Conservation (phyloP, 805 yeast species). For the Candida hispaniensis region DNA sequence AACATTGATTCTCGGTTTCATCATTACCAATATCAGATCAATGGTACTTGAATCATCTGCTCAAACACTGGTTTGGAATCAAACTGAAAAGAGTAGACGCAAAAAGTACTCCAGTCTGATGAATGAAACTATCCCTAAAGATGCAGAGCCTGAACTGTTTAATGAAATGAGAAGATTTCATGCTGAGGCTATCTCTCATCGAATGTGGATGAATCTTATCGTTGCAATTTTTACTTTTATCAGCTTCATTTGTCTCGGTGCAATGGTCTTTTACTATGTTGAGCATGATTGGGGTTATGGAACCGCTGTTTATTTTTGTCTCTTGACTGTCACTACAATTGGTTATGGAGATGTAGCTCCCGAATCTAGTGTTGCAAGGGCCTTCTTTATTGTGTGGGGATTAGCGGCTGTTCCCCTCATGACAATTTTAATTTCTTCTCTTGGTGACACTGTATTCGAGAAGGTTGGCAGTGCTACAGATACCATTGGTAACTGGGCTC, state of each 20-base stretch:
- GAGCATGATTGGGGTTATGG: conserved; percentile 66
- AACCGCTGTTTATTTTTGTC: conserved; percentile 62
- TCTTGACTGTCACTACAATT: conserved; percentile 64
- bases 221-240: conserved; percentile 37
- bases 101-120: conserved; percentile 25
- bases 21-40: conserved; percentile 57
- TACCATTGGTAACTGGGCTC: conserved; percentile 19
- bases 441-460: conserved; percentile 45
- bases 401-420: conserved; percentile 74
- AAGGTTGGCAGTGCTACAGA: conserved; percentile 18
- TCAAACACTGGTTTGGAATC: conserved; percentile 57
- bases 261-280: conserved; percentile 44
- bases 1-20: conserved; percentile 60
- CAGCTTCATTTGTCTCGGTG: conserved; percentile 63
- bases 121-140: conserved; percentile 1
- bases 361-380: conserved; percentile 48
- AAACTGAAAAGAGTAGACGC: conserved; percentile 42
- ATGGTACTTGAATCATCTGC: conserved; percentile 51
- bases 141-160: conserved; percentile 39
- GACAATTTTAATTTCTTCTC: conserved; percentile 65
- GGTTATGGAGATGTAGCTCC: conserved; percentile 80
- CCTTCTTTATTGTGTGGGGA: conserved; percentile 73
- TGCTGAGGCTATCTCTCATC: conserved; percentile 26
- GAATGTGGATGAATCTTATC: conserved; percentile 22
- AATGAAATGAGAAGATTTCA: conserved; percentile 45